phyloP scores from a whole-genome alignment of 2,329 filamentous ascomycete species.

The Tolypocladium inflatum region DNA sequence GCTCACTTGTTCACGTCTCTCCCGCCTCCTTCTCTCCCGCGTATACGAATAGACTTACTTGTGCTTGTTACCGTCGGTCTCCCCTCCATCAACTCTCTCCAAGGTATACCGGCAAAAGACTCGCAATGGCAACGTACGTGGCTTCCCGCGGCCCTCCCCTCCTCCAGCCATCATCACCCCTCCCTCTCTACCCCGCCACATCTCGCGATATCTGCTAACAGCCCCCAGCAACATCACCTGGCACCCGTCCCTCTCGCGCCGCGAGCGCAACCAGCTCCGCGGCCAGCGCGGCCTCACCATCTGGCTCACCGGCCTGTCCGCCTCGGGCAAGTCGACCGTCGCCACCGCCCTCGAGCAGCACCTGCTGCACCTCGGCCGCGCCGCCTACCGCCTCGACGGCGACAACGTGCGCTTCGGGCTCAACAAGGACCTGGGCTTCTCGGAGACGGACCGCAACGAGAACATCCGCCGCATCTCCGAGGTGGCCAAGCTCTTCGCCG shows the following conservation, averaged over 20 bases:
- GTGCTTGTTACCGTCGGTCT: too few species aligned
- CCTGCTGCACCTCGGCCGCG: constrained; percentile 73
- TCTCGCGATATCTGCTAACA: not conserved
- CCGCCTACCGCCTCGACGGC: constrained; percentile 89
- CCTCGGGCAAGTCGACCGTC: constrained; percentile 94
- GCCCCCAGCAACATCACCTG: constrained; percentile 73
- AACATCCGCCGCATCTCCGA: constrained; percentile 96
- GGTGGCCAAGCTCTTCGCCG: constrained; percentile 92
- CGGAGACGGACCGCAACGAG: constrained; percentile 86
- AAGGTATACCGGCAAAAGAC: not conserved
- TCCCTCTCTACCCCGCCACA: not conserved
- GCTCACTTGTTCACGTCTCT: not conserved
- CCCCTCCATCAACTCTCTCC: not conserved
- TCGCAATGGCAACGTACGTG: constrained; percentile 11
- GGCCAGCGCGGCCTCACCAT: constrained; percentile 87
- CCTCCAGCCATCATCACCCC: not conserved
- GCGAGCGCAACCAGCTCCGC: constrained; percentile 65
- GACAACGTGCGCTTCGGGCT: constrained; percentile 98
- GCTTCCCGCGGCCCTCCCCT: not conserved
- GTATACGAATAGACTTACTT: not conserved
- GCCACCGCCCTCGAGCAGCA: constrained; percentile 96
- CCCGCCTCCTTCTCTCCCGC: not conserved
- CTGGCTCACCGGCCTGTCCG: constrained; percentile 95
- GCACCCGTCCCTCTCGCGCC: constrained; percentile 72
- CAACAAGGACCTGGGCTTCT: constrained; percentile 96